Conservation (phyloP, 2,329 filamentous ascomycete species). For the Stagonosporopsis cucurbitacearum region DNA sequence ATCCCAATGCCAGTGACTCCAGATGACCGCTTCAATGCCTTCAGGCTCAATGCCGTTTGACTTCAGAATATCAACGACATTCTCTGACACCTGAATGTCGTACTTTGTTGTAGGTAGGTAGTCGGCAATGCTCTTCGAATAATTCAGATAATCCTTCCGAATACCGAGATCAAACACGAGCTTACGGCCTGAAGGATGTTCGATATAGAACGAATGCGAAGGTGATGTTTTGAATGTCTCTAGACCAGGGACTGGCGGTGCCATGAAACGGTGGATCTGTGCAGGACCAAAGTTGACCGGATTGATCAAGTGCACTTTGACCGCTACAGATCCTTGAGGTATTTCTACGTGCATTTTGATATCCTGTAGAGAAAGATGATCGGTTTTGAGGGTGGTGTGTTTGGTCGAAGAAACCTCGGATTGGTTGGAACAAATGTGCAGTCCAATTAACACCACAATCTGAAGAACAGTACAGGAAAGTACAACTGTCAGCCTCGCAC, state of each 20-base stretch:
- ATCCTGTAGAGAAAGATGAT: constrained; percentile 5
- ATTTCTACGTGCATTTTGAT: constrained; percentile 10
- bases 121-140: constrained; percentile 24
- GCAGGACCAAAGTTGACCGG: constrained; percentile 41
- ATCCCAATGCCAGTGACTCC: constrained; percentile 58
- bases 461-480: background rate
- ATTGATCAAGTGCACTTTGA: constrained; percentile 43
- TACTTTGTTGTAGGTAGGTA: constrained; percentile 33
- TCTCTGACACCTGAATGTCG: constrained; percentile 52
- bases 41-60: constrained; percentile 41
- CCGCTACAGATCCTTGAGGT: constrained; percentile 13
- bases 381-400: background rate
- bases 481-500: background rate
- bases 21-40: constrained; percentile 49
- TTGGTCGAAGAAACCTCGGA: background rate
- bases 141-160: constrained; percentile 54
- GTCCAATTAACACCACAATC: background rate
- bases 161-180: constrained; percentile 58
- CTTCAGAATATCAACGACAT: constrained; percentile 48
- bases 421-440: background rate
- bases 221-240: constrained; percentile 40
- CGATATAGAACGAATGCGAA: constrained; percentile 56
- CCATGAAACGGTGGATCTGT: constrained; percentile 41
- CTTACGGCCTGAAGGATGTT: constrained; percentile 52
- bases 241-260: constrained; percentile 26